Percentiles rank a stretch among this genome's conserved stretches.
These are phyloP conservation scores for Backusella circina DNA, from an alignment of 192 early-diverging fungal species.

Conservation along the genomic window DNA sequence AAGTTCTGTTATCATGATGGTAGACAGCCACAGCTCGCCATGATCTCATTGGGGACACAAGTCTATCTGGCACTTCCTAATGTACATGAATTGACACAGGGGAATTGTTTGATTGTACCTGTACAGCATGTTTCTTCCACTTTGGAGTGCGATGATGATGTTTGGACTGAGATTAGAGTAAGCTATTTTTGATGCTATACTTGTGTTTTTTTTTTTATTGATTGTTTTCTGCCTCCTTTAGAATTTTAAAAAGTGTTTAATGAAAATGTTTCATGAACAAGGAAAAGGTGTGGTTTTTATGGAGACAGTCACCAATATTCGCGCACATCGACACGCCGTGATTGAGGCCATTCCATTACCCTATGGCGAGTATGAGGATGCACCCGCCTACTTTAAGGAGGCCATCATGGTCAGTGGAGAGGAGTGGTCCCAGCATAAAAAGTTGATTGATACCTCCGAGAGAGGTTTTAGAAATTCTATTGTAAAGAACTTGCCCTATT, in stretches of 20 bases:
- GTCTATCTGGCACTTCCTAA: constrained; percentile 79
- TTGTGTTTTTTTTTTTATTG: neutral
- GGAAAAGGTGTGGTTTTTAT: constrained; percentile 78
- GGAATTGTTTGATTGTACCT: constrained; percentile 92
- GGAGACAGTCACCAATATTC: constrained; percentile 82
- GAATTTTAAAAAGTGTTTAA: constrained; percentile 95
- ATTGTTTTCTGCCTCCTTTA: constrained; percentile 6
- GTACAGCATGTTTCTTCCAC: constrained; percentile 78
- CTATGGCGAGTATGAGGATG: constrained; percentile 64
- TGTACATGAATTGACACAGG: constrained; percentile 69
- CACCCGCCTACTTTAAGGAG: constrained; percentile 88
- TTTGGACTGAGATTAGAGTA: constrained; percentile 90
- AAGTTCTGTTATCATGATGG: constrained; percentile 73
- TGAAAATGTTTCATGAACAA: constrained; percentile 78
- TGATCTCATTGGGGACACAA: constrained; percentile 75
- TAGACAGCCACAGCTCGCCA: constrained; percentile 57
- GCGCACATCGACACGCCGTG: constrained; percentile 73
- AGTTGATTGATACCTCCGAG: constrained; percentile 71
- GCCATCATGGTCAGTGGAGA: constrained; percentile 71
- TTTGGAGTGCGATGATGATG: constrained; percentile 86
- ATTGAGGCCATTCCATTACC: constrained; percentile 95
- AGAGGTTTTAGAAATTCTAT: constrained; percentile 69
- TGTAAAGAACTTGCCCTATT: constrained; percentile 85
- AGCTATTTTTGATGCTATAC: no score
- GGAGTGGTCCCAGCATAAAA: constrained; percentile 88